Evolutionary conservation across 495 filamentous ascomycete species (phyloP), one percentile per base, ranked within the genome.

Genomic region (Annulohypoxylon bovei): DNA sequence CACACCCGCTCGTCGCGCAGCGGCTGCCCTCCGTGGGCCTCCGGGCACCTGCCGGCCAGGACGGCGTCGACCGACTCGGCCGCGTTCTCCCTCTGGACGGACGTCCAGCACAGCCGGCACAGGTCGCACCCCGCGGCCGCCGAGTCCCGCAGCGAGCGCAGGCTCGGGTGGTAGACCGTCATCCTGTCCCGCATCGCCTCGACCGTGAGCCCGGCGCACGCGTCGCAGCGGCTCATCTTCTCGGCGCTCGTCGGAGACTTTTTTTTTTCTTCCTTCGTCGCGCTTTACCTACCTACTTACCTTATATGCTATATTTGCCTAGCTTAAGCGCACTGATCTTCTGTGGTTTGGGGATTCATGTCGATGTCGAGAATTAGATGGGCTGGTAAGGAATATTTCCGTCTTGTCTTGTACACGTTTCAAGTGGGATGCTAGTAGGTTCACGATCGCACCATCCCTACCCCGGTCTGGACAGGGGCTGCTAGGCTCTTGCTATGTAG

Each of bases 81-180:
- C 1, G 18, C 0, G n/a, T 62, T 0, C 1, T 16, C 1, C 4
- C 27, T 22, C 40, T 56, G 70, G 14, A 64, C 18, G 4, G 65
- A 59, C 8, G 37, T n/a, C 60, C 54, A 72, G 14, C 52, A 64
- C n/a, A 72, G 35, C 20, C 14, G 52, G 22, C 70, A 72, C n/a
- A 68, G 14, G n/a, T 56, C 60, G 32, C 70, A 65, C 12, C 60
- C 70, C 27, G 54, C 54, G 14, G 49, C 61, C 4, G 70, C 64
- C 7, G 64, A 60, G 33, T 68, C 69, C 12, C 54, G 54, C 9
- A 72, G 69, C 1, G 64, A 68, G 2, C 69, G 69, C 27, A 72
- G 39, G 32, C 22, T 68, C 4, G 69, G 42, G 20, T 72, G 60
- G 27, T 46, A 54, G 11, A 49, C 40, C 11, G 39, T 49, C 57